A percentile compares a stretch with the other conserved stretches of the same genome.
phyloP scores from a whole-genome alignment of 495 filamentous ascomycete species.

The Aspergillus hancockii region DNA sequence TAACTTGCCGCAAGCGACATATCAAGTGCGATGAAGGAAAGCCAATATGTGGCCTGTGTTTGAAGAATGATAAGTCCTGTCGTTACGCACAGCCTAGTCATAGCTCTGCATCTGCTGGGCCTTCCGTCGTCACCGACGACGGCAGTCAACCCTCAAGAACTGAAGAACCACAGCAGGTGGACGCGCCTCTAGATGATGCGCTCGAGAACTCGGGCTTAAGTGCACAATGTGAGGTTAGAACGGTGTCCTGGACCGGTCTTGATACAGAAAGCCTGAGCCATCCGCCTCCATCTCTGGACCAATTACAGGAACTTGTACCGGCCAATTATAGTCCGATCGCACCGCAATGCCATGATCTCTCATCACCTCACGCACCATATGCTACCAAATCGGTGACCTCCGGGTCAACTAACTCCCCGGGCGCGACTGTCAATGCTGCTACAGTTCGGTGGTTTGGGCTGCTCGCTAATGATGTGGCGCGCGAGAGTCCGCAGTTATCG shows the following conservation, averaged over 20 bases:
- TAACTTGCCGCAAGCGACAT: constrained; percentile 20
- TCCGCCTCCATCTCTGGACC: not conserved
- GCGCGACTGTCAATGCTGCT: not conserved
- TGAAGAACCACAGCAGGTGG: not conserved
- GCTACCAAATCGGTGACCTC: too few species aligned
- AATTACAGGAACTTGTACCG: not conserved
- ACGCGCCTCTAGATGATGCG: not conserved
- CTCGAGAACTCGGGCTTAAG: not conserved
- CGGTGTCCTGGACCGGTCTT: not conserved
- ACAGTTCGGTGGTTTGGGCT: constrained; percentile 22
- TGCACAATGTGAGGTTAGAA: not conserved
- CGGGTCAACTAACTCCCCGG: too few species aligned
- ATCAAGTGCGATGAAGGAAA: constrained; percentile 24
- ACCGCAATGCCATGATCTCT: not conserved
- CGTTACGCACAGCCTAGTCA: constrained; percentile 1
- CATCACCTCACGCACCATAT: constrained; percentile 11
- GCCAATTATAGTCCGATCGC: not conserved
- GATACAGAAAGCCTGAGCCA: not conserved
- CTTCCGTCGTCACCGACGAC: not conserved
- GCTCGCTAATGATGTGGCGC: constrained; percentile 16
- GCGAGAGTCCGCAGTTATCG: constrained; percentile 10
- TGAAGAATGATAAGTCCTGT: constrained; percentile 11
- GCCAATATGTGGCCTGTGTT: constrained; percentile 19
- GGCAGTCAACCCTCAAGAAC: not conserved
- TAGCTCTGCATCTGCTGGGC: not conserved